Conservation (phyloP, 768 basidiomycete genomes). For the Postia placenta region DNA sequence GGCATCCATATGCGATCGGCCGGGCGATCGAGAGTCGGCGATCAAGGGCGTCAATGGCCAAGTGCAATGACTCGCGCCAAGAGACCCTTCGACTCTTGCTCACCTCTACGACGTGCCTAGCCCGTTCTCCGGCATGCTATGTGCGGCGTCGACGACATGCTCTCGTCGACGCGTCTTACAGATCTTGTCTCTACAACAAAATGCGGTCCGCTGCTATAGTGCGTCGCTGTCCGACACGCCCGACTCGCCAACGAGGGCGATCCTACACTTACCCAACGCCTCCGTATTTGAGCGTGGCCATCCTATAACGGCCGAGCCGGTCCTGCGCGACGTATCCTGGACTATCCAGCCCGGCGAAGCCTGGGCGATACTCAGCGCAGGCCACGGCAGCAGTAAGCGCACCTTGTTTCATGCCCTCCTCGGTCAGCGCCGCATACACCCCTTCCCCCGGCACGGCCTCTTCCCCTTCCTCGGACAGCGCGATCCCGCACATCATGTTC, state of each 20-base stretch:
- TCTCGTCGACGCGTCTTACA: background rate
- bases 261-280: slow-evolving; percentile 19
- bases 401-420: slow-evolving; percentile 20
- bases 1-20: too few species aligned
- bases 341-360: slow-evolving; percentile 17
- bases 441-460: slow-evolving; percentile 60
- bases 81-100: too few species aligned
- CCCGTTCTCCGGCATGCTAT: background rate
- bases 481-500: slow-evolving; percentile 46
- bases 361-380: slow-evolving; percentile 19
- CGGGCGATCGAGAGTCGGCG: too few species aligned
- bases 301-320: slow-evolving; percentile 8
- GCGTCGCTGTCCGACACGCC: background rate
- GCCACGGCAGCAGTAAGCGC: slow-evolving; percentile 15
- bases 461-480: slow-evolving; percentile 62
- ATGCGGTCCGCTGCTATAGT: background rate
- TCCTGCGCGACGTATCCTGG: slow-evolving; percentile 19
- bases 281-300: slow-evolving; percentile 19
- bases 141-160: background rate
- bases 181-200: background rate
- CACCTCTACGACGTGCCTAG: too few species aligned
- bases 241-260: slow-evolving; percentile 4
- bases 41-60: too few species aligned
- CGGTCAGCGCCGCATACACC: slow-evolving; percentile 65
- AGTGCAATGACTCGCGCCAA: too few species aligned